Evolutionary conservation across 805 yeast species (phyloP).

Genomic region (Ogataea ganodermae): DNA sequence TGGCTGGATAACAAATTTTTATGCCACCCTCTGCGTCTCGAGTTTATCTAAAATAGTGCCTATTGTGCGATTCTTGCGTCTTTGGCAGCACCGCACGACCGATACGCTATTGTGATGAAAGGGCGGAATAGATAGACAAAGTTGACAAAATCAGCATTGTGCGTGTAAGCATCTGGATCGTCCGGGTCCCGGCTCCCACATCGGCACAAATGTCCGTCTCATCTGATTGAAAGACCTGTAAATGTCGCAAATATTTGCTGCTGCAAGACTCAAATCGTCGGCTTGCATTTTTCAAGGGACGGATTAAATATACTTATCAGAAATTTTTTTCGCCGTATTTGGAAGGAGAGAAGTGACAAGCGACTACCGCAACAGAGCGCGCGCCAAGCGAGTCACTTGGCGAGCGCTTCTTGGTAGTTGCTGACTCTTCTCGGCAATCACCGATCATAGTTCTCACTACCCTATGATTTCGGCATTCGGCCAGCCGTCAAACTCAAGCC

Average conservation of each 20-base stretch:
- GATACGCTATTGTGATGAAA: background rate
- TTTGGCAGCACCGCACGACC: constrained; percentile 6
- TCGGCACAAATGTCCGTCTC: background rate
- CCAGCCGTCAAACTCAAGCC: too few relatives aligned
- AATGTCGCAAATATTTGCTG: background rate
- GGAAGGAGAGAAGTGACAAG: background rate
- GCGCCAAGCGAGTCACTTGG: too few relatives aligned
- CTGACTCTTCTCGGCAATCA: too few relatives aligned
- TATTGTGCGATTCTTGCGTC: constrained; percentile 3
- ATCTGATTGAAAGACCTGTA: too few relatives aligned
- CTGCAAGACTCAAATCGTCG: background rate
- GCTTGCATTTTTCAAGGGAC: background rate
- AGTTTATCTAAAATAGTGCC: constrained; percentile 7
- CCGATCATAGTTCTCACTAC: too few relatives aligned
- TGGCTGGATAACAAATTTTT: constrained; percentile 18
- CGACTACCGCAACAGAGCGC: too few relatives aligned
- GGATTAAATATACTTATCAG: background rate
- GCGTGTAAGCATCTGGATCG: background rate
- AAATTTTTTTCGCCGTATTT: background rate
- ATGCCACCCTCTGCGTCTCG: constrained; percentile 2
- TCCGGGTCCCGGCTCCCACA: background rate
- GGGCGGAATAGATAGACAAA: background rate
- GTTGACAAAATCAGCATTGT: background rate
- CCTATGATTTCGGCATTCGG: too few relatives aligned
- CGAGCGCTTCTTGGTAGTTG: too few relatives aligned